A percentile compares a stretch with the other conserved stretches of the same genome.
These are phyloP conservation scores for Guyanaporus albipodus DNA, from an alignment of 768 basidiomycete genomes.

Conservation along the genomic window DNA sequence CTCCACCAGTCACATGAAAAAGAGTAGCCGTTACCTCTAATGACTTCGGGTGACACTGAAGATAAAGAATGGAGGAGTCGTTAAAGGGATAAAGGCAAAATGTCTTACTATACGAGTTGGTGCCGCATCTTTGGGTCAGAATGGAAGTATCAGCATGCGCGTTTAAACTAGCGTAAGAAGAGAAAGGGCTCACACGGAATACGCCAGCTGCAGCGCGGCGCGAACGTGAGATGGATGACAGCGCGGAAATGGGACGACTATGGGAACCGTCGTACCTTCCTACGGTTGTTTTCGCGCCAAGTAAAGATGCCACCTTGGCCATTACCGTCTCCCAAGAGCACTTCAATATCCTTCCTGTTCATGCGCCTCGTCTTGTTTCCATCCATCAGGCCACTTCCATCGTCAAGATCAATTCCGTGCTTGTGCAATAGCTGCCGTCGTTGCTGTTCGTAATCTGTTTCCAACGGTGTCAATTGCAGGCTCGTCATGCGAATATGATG, in stretches of 20 bases:
- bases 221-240: constrained; percentile 21
- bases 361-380: constrained; percentile 73
- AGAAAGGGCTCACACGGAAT: constrained; percentile 69
- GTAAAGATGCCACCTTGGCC: constrained; percentile 86
- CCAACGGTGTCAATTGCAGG: constrained; percentile 13
- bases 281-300: constrained; percentile 91
- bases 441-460: constrained; percentile 91
- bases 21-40: constrained; percentile 87
- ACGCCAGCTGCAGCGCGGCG: constrained; percentile 59
- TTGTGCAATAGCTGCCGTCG: constrained; percentile 82
- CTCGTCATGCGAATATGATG: constrained; percentile 4
- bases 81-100: constrained; percentile 24
- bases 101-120: constrained; percentile 79
- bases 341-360: constrained; percentile 78
- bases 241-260: constrained; percentile 29
- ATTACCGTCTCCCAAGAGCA: constrained; percentile 78
- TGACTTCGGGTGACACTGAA: constrained; percentile 86
- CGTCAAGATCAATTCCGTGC: constrained; percentile 93
- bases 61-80: constrained; percentile 23
- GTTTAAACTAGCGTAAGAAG: constrained; percentile 10
- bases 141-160: constrained; percentile 25
- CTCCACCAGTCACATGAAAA: constrained; percentile 99
- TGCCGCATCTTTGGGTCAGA: constrained; percentile 61
- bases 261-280: constrained; percentile 59
- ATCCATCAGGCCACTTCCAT: constrained; percentile 59